phyloP scores from a whole-genome alignment of 1,284 basidiomycete species.

The Heterobasidion annosum region DNA sequence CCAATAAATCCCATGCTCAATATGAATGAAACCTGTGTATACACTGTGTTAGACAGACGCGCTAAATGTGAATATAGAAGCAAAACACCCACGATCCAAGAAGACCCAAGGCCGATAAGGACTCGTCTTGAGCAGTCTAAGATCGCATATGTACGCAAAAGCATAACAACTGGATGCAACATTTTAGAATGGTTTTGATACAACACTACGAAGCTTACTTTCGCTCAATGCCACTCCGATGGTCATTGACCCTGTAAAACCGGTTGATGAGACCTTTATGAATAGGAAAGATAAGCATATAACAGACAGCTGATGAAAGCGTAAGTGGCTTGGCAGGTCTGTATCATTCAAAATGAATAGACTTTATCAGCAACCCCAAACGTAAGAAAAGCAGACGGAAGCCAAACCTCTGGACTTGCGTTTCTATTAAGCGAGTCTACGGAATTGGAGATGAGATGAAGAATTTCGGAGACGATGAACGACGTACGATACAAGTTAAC shows the following conservation, averaged over 20 bases:
- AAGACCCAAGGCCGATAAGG: not conserved
- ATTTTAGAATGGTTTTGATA: not conserved
- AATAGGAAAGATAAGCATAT: not conserved
- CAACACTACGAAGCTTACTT: not conserved
- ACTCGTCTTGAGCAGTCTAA: not conserved
- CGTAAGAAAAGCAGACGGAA: not conserved
- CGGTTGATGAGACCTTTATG: not conserved
- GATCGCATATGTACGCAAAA: conserved; percentile 1
- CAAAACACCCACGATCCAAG: not conserved
- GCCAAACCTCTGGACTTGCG: not conserved
- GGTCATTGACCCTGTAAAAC: not conserved
- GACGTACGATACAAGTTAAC: not conserved
- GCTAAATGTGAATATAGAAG: not conserved
- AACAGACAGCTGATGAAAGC: not conserved
- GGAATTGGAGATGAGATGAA: not conserved
- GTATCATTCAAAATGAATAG: not conserved
- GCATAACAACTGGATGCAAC: conserved; percentile 1
- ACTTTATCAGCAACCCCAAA: not conserved
- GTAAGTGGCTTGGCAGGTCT: not conserved
- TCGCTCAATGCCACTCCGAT: not conserved
- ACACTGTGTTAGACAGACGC: not conserved
- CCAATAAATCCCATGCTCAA: too few species aligned
- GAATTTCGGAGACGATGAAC: not conserved
- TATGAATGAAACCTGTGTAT: not conserved
- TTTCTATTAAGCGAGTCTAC: not conserved